These are phyloP conservation scores for Eucalyptus curtisii DNA, from an alignment of 345 rosid genomes.

Conservation along the genomic window DNA sequence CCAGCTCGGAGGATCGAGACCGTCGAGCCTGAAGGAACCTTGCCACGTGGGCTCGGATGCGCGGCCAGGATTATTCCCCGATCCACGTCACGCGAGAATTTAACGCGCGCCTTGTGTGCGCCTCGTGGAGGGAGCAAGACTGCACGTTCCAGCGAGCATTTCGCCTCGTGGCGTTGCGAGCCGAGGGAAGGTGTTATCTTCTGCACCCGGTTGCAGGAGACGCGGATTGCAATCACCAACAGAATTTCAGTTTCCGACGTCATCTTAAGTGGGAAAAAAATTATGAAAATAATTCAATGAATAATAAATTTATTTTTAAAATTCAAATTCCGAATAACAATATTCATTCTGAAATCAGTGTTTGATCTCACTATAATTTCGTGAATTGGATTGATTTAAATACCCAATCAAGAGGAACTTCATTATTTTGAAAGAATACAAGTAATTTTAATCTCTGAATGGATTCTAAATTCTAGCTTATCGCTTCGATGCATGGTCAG, in stretches of 20 bases:
- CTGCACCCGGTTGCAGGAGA: neutral
- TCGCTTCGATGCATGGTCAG: fast-evolving
- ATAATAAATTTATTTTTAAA: neutral
- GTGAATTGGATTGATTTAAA: neutral
- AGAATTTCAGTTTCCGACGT: neutral
- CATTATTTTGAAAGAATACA: neutral
- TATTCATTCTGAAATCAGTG: fast-evolving
- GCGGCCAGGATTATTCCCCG: neutral
- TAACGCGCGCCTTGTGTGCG: neutral
- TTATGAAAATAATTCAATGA: neutral
- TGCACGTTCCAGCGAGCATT: neutral
- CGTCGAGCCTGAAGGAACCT: neutral
- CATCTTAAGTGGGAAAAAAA: neutral
- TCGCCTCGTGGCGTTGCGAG: neutral
- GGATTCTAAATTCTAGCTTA: neutral
- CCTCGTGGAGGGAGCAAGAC: neutral
- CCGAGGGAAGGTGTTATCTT: neutral
- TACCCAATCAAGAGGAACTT: neutral
- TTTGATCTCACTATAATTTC: neutral
- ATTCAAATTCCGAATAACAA: neutral
- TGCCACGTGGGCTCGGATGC: neutral
- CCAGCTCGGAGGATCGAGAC: neutral
- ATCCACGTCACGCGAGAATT: neutral
- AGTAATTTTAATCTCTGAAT: neutral
- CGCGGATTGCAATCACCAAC: neutral